Evolutionary conservation across 768 basidiomycete genomes (phyloP), one percentile per base, ranked within the genome.

Genomic region (Tylopilus plumbeoviolaceoides): DNA sequence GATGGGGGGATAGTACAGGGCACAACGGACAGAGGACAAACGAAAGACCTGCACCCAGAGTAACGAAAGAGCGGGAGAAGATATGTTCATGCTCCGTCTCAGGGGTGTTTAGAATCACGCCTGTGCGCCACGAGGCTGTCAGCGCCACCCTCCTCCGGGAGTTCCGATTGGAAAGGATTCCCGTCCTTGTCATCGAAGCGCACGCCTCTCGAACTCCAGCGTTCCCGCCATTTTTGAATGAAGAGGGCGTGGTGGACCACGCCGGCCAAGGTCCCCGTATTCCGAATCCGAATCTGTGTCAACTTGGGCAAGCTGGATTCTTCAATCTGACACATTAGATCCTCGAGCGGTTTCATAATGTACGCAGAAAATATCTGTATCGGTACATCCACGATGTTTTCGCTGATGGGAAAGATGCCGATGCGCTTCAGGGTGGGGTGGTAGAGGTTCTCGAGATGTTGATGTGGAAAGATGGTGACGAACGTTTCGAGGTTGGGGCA

Each of bases 401-500:
- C 77, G 36, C 69, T 65, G 30, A 68, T 59, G n/a, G 78, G 77
- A 18, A 71, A 64, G 47, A 79, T 72, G 33, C 75, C 76, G 17
- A 79, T 76, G n/a, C 72, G 70, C 38, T 64, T 59, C 3, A 79
- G 55, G 0, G 69, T 58, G 2, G 73, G 70, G 48, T 78, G 76
- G n/a, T 64, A 67, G 7, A 62, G 57, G 1, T 72, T 71, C 7
- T 76, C 62, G 47, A 62, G 68, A 57, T 46, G 66, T 60, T 56
- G 70, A 59, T 60, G 72, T 55, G 41, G 69, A 50, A 55, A 78
- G 59, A 69, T 70, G 38, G 68, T 70, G 30, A 76, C 66, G 28
- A 78, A 74, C 5, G 63, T 74, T 1, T 75, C 61, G 38, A 79
- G 72, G 49, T 73, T 73, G n/a, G 72, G 63, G 43, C 76, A 72